Percentiles rank a stretch among this genome's conserved stretches.
Evolutionary conservation across 495 filamentous ascomycete species (phyloP).

Genomic region (Talaromyces proteolyticus): DNA sequence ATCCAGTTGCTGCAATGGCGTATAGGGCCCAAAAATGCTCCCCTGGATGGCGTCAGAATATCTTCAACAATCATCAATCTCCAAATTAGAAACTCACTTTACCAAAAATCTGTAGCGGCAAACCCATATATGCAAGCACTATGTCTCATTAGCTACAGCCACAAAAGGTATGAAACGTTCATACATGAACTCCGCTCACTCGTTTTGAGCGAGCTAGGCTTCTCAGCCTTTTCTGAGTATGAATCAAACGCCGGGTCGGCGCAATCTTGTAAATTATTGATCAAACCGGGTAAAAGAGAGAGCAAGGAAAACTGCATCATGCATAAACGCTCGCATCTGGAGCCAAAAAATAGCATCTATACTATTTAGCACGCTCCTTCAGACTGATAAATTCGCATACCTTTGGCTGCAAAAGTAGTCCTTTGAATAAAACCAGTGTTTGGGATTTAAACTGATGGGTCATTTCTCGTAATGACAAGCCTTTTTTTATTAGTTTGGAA

Average conservation of each 20-base stretch:
- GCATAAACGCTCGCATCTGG: slow-evolving; percentile 88
- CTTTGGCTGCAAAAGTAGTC: slow-evolving; percentile 89
- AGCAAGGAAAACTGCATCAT: slow-evolving; percentile 97
- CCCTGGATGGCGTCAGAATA: slow-evolving; percentile 44
- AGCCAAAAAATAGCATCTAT: slow-evolving; percentile 98
- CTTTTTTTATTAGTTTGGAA: slow-evolving; percentile 28
- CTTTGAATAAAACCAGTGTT: slow-evolving; percentile 91
- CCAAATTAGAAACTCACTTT: slow-evolving; percentile 49
- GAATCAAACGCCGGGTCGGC: slow-evolving; percentile 84
- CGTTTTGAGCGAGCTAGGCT: slow-evolving; percentile 81
- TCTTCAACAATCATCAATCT: neutral
- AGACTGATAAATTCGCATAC: slow-evolving; percentile 32
- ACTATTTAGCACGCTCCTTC: neutral
- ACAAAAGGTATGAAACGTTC: slow-evolving; percentile 9
- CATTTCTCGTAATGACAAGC: slow-evolving; percentile 82
- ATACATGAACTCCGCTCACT: slow-evolving; percentile 81
- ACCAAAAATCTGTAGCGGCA: slow-evolving; percentile 92
- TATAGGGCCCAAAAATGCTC: slow-evolving; percentile 94
- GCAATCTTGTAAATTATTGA: slow-evolving; percentile 81
- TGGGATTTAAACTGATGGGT: slow-evolving; percentile 91
- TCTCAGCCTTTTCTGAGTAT: slow-evolving; percentile 68
- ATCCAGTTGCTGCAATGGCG: slow-evolving; percentile 92
- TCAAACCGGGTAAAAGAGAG: slow-evolving; percentile 85
- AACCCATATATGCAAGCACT: slow-evolving; percentile 88
- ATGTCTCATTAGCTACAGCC: neutral